Evolutionary conservation across 306 rosid genomes (phyloP), one percentile per base, ranked within the genome.

Genomic region (Rubus parviflorus): DNA sequence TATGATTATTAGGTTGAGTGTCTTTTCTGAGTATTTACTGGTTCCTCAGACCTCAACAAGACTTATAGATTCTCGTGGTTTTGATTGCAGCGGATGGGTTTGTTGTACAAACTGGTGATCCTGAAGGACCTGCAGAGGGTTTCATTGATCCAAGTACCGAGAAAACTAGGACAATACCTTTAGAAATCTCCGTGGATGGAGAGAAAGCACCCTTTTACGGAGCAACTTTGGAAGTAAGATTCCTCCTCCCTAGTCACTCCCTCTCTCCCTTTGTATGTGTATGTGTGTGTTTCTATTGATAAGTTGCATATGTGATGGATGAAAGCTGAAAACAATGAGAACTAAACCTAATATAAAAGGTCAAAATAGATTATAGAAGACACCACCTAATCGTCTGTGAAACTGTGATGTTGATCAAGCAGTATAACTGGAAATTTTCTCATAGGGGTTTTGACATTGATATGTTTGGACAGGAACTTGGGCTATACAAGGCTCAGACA

Each of bases 101-200:
- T 80, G 99, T 95, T 23, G 97, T 95, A 70, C 99, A 95, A 83
- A 92, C 97, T 52, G 99, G 97, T 68, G 99, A 95, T 79, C 99
- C 99, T 45, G 97, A 89, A 89, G 97, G 99, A 58, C 99, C 97
- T 83, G 99, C 97, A 11, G 97, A 95, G 87, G 99, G 99, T 75
- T 95, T 95, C 78, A 89, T 92, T 40, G 99, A 95, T 82, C 99
- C 99, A 70, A 90, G 99, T 76, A 92, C 97, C 0, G 99, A 89
- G 89, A 95, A 95, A 84, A 85, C 81, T 56, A 88, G 99, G 79
- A 92, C 93, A 46, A 41, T 92, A 77, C 97, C 99, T 1, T 81
- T 92, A 81, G 99, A 92, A 83, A 69, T 95, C 85, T 89, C 80
- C 79, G 99, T 79, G 23, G 81, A 13, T 0, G 97, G 97, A 73